Conservation (phyloP, 2,329 filamentous ascomycete genomes). For the Biscogniauxia marginata region DNA sequence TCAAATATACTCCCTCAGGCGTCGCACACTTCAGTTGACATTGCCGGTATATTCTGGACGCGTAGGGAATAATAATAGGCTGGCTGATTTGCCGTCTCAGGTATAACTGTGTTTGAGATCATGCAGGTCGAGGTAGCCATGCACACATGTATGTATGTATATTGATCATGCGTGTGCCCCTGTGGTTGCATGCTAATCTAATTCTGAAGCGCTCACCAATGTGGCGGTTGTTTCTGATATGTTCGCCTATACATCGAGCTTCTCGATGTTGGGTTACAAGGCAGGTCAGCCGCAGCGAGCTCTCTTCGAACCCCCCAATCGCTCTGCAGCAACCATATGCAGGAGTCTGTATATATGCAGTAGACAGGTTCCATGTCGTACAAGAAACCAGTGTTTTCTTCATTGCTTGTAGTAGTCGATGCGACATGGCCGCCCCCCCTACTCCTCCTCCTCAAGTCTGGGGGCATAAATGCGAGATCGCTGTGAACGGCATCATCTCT, state of each 20-base stretch:
- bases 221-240: not conserved
- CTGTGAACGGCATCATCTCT: not conserved
- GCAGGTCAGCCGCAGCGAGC: not conserved
- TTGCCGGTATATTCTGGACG: not conserved
- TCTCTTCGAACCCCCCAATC: not conserved
- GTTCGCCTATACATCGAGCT: not conserved
- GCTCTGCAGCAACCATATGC: not conserved
- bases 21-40: not conserved
- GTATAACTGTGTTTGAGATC: not conserved
- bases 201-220: not conserved
- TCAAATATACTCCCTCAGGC: not conserved
- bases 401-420: not conserved
- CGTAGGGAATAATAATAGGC: not conserved
- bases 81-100: not conserved
- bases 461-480: not conserved
- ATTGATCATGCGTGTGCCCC: not conserved
- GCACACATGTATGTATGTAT: not conserved
- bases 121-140: not conserved
- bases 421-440: not conserved
- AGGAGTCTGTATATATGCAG: not conserved
- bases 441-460: not conserved
- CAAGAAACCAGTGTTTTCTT: not conserved
- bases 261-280: not conserved
- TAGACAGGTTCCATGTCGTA: not conserved
- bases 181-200: not conserved